These are phyloP conservation scores for Pleurotus ostreatus DNA, from an alignment of 768 basidiomycete genomes.

Conservation along the genomic window DNA sequence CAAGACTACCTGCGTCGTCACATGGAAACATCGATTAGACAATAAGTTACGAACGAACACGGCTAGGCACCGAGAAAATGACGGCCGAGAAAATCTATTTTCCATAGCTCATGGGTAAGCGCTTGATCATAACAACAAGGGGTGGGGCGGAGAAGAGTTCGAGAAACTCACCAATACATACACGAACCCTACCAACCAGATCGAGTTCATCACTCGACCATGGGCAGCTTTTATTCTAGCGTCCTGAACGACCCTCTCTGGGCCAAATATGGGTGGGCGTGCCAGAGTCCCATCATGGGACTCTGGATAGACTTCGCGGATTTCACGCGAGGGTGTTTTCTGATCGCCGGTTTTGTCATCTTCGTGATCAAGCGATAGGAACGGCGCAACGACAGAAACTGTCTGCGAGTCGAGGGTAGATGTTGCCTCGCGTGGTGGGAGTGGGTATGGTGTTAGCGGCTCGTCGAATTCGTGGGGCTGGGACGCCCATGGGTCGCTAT, in stretches of 20 bases:
- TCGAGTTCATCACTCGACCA: slow-evolving; percentile 23
- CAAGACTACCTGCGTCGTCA: too few relatives aligned
- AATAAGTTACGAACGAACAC: background rate
- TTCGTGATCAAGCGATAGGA: background rate
- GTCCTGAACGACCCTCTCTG: slow-evolving; percentile 32
- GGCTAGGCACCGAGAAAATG: slow-evolving; percentile 19
- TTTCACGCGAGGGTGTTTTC: background rate
- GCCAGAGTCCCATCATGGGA: slow-evolving; percentile 11
- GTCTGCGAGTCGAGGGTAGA: slow-evolving; percentile 5
- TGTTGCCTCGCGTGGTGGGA: background rate
- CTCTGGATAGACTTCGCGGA: too few relatives aligned
- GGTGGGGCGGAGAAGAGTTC: background rate
- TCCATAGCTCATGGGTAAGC: background rate
- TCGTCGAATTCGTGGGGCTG: slow-evolving; percentile 2
- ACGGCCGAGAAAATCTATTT: slow-evolving; percentile 19
- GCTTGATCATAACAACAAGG: background rate
- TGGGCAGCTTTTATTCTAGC: slow-evolving; percentile 31
- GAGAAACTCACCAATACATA: slow-evolving; percentile 17
- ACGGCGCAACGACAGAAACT: slow-evolving; percentile 3
- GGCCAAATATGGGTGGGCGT: slow-evolving; percentile 35
- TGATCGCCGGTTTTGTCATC: slow-evolving; percentile 1
- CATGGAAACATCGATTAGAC: too few relatives aligned
- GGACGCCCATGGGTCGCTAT: background rate
- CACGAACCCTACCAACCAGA: slow-evolving; percentile 20
- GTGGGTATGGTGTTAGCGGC: background rate